Evolutionary conservation across 192 early-diverging fungal genomes (phyloP), one percentile per base, ranked within the genome.

Genomic region (Podila minutissima): DNA sequence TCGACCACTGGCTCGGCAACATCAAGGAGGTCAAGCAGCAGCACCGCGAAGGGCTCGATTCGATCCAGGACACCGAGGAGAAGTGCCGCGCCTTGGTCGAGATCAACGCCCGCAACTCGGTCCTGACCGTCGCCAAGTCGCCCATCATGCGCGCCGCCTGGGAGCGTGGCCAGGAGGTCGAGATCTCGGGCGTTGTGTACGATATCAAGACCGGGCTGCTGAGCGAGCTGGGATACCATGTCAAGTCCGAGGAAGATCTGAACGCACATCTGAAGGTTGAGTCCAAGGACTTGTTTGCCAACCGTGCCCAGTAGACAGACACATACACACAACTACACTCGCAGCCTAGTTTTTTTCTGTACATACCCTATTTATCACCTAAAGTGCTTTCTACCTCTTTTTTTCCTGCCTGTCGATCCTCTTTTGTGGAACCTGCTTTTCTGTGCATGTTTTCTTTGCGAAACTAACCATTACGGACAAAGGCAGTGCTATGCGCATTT

Each of bases 1-100:
- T 98, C 31, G 94, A 98, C 75, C 93, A 94, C 86, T 98, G 97
- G 97, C 86, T 98, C 35, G 84, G 89, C 12, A 88, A 90, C 74
- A 93, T 98, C 82, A 93, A 94, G 83, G 94, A 95, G 71, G 85
- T 97, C 48, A 93, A 93, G 66, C 50, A 86, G 62, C 81, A 88
- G 24, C 77, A 81, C 37, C 67, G 64, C 22, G 33, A 48, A 12
- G 79, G 85, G 49, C 26, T 89, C 1, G 74, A 86, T 13, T 22
- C 28, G 33, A 75, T 83, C 33, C 35, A 84, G 51, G 75, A 75
- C 31, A 71, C 86, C 53, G 62, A 79, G 20, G 84, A 85, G 28
- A 77, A 82, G 32, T 82, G 69, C 28, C 86, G 89, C 31, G 84
- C 82, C 20, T 69, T 93, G 33, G 86, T 89, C 20, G 91, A 93